These are phyloP conservation scores for Exidia glandulosa DNA, from an alignment of 768 basidiomycete species.

Conservation along the genomic window DNA sequence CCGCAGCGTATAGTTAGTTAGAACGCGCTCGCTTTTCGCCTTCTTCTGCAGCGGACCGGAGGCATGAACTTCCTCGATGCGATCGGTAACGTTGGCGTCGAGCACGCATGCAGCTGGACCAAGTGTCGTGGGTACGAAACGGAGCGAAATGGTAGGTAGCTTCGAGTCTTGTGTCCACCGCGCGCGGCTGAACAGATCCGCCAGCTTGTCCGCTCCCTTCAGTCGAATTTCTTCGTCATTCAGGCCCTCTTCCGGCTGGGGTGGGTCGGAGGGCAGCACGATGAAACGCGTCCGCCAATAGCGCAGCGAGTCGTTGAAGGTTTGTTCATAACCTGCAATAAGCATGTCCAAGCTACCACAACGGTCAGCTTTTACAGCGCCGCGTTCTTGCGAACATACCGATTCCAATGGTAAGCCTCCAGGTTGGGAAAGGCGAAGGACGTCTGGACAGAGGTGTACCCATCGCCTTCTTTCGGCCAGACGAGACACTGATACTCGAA, in stretches of 20 bases:
- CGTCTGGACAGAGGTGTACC: slow-evolving; percentile 70
- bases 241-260: slow-evolving; percentile 50
- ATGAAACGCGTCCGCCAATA: slow-evolving; percentile 95
- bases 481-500: slow-evolving; percentile 82
- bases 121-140: slow-evolving; percentile 76
- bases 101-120: slow-evolving; percentile 69
- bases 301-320: slow-evolving; percentile 69
- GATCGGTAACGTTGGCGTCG: slow-evolving; percentile 68
- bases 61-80: slow-evolving; percentile 71
- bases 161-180: slow-evolving; percentile 48
- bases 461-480: slow-evolving; percentile 84
- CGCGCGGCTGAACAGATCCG: slow-evolving; percentile 75
- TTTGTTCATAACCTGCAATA: slow-evolving; percentile 69
- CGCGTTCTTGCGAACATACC: slow-evolving; percentile 30
- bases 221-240: slow-evolving; percentile 82
- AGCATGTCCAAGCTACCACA: slow-evolving; percentile 65
- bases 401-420: slow-evolving; percentile 80
- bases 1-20: slow-evolving; percentile 49
- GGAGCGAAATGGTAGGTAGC: slow-evolving; percentile 33
- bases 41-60: slow-evolving; percentile 65
- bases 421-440: slow-evolving; percentile 68
- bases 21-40: slow-evolving; percentile 65
- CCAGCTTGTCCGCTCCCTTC: slow-evolving; percentile 83
- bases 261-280: slow-evolving; percentile 75
- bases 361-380: background rate